Percentiles rank a stretch among this genome's conserved stretches.
Evolutionary conservation across 148 eudicot species (phyloP).

Genomic region (Gaultheria prostrata): DNA sequence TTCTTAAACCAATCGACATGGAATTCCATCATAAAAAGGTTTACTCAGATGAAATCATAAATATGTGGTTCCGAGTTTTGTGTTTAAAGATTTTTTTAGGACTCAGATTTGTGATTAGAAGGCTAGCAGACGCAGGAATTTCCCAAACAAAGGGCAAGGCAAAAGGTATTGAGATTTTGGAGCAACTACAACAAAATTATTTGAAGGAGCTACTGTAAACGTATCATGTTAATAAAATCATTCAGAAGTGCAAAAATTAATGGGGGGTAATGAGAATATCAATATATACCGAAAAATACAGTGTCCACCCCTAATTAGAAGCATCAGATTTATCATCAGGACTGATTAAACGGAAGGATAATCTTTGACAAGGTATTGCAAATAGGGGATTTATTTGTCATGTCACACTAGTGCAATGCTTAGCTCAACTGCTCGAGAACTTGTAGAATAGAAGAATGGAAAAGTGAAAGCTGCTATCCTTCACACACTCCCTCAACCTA

Average conservation of each 20-base stretch:
- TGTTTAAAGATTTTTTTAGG: neutral
- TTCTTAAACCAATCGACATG: neutral
- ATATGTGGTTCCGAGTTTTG: neutral
- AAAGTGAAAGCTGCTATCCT: neutral
- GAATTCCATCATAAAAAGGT: neutral
- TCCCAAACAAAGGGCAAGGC: neutral
- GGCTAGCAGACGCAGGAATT: neutral
- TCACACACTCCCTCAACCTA: neutral
- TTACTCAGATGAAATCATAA: neutral
- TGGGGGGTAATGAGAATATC: neutral
- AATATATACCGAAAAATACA: neutral
- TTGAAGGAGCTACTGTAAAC: neutral
- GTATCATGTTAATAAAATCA: neutral
- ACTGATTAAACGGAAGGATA: neutral
- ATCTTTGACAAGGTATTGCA: neutral
- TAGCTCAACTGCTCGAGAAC: neutral
- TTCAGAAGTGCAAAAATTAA: neutral
- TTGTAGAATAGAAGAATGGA: neutral
- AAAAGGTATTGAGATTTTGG: neutral
- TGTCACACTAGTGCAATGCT: neutral
- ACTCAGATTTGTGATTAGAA: neutral
- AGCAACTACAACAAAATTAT: neutral
- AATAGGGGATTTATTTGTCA: neutral
- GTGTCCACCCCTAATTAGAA: neutral
- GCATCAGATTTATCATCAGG: neutral